These are phyloP conservation scores for Aspergillus sp. DNA, from an alignment of 2,329 filamentous ascomycete genomes.

Conservation along the genomic window DNA sequence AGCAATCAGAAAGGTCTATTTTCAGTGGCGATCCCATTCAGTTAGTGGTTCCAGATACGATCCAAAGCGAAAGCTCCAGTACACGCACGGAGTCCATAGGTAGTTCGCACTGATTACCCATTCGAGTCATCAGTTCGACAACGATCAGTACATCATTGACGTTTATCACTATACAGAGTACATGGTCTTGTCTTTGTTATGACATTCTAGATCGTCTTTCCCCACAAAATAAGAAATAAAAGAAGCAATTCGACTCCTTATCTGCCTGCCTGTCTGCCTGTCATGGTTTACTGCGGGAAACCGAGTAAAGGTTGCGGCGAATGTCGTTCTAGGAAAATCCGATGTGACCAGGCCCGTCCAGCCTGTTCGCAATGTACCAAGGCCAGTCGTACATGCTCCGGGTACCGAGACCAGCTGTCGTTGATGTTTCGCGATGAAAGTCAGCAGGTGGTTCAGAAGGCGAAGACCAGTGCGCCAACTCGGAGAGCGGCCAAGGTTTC, in stretches of 20 bases:
- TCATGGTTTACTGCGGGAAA: slow-evolving; percentile 38
- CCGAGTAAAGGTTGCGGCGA: slow-evolving; percentile 39
- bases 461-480: slow-evolving; percentile 37
- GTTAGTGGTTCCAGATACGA: background rate
- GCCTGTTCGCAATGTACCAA: slow-evolving; percentile 57
- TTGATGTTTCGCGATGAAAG: slow-evolving; percentile 61
- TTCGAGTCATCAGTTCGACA: background rate
- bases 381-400: slow-evolving; percentile 53
- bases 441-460: slow-evolving; percentile 52
- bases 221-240: background rate
- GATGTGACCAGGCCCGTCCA: slow-evolving; percentile 53
- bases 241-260: background rate
- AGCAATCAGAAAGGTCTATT: background rate
- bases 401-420: slow-evolving; percentile 56
- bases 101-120: background rate
- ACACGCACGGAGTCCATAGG: background rate
- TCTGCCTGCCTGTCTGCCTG: background rate
- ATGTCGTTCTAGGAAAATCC: slow-evolving; percentile 38
- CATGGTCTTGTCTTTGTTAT: background rate
- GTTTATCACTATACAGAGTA: background rate
- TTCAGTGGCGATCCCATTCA: background rate
- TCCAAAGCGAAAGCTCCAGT: background rate
- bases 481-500: slow-evolving; percentile 9
- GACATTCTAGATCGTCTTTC: background rate
- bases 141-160: background rate